These are phyloP conservation scores for Cryptococcus neoformans DNA, from an alignment of 1,284 basidiomycete species.

Conservation along the genomic window DNA sequence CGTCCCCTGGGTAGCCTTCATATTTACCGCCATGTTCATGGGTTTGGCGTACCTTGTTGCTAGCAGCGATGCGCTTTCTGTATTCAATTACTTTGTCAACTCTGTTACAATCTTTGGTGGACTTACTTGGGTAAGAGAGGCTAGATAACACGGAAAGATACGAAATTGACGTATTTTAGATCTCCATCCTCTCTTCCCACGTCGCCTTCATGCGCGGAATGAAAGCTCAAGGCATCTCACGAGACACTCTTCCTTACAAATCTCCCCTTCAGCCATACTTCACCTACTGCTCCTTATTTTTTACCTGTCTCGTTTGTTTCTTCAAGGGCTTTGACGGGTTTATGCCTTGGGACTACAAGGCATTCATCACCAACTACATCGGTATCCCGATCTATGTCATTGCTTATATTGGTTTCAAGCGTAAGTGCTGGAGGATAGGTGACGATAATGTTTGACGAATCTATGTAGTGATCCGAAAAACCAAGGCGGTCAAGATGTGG, in stretches of 20 bases:
- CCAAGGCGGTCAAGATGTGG: constrained; percentile 54
- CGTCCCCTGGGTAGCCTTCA: constrained; percentile 51
- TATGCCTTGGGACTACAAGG: constrained; percentile 56
- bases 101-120: constrained; percentile 67
- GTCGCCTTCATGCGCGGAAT: constrained; percentile 69
- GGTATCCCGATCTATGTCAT: constrained; percentile 55
- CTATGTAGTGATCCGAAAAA: constrained; percentile 52
- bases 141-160: background rate
- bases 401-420: constrained; percentile 61
- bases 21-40: constrained; percentile 44
- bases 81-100: constrained; percentile 69
- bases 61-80: constrained; percentile 36
- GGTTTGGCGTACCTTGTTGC: constrained; percentile 42
- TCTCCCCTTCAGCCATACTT: constrained; percentile 50
- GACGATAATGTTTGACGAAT: background rate
- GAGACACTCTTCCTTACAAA: constrained; percentile 64
- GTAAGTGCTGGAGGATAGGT: constrained; percentile 14
- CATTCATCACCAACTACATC: constrained; percentile 59
- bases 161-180: constrained; percentile 14
- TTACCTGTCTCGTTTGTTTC: constrained; percentile 60
- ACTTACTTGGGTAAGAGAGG: constrained; percentile 57
- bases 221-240: constrained; percentile 61
- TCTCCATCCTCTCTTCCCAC: constrained; percentile 66
- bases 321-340: constrained; percentile 69
- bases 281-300: constrained; percentile 56